Base-by-base conservation (phyloP, 495 filamentous ascomycete species). In the Tuber aestivum region DNA sequence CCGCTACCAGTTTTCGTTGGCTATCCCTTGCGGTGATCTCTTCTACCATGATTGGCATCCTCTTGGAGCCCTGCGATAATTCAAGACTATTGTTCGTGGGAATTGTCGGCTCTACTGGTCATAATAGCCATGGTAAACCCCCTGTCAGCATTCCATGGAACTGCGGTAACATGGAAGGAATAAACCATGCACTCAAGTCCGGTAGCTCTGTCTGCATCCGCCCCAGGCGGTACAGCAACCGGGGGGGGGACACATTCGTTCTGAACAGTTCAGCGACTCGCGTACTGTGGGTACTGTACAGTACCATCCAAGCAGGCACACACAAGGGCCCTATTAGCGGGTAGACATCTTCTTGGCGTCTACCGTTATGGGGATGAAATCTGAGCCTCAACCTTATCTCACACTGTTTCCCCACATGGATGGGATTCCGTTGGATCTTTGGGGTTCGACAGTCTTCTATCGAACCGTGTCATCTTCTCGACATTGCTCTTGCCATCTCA, bases 371-470 rank as follows among this genome's bases (percentile, higher is more conserved):
- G 50, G 18, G 2, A 32, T 16, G n/a, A 32, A 32, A 61, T 32
- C 50, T 61, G n/a, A 32, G 50, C n/a, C 27, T 32, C 50, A 61
- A 61, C 50, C 50, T 61, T 61, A 61, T 61, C 50, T 61, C 27
- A n/a, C 50, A 16, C 50, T 6, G 50, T 61, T 32, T 61, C 50
- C 27, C 50, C 45, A 21, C 50, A 16, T 50, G n/a, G 50, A 12
- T n/a, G 50, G 50, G 50, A 32, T 61, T 61, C 50, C 12, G 27
- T 61, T 27, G 50, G 32, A 72, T 75, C 77, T 78, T 70, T 48
- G n/a, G 38, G 38, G 72, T 79, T 79, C 78, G 45, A 79, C 72
- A 41, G 70, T 72, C 78, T 79, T 79, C 76, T 70, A 70, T 65
- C 38, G 38, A 61, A 44, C 50, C 70, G 44, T 68, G 56, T n/a